Base-by-base conservation (phyloP, 2,329 filamentous ascomycete species). In the Microdochium paspali region DNA sequence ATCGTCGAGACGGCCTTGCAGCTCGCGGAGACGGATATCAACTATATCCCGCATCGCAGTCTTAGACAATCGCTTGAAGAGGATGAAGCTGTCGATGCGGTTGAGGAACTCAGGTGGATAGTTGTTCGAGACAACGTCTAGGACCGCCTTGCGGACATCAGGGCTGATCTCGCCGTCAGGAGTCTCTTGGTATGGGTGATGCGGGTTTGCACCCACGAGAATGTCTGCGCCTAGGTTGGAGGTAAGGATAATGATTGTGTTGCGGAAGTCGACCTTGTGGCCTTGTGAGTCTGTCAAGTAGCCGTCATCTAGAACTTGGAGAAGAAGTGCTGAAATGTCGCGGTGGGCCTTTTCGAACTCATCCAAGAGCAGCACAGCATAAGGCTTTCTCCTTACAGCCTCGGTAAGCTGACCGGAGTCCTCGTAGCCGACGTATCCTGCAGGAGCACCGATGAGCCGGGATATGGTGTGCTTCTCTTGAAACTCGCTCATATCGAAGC, bases 401-500 rank as follows among this genome's bases (percentile, higher is more conserved):
- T 98, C 93, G 1, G 93, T 97, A 10, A 98, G 76, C 66, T 97
- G 93, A 1, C 93, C 93, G 3, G 91, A 90, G 60, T 97, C 93
- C 44, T 98, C 93, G 61, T 97, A 97, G 10, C 93, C 93, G 24
- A 97, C 87, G 60, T 97, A 97, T 21, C 91, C 91, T 5, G 93
- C 91, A 0, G 93, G 93, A 3, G 87, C 86, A 42, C 93, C 93
- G 54, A 97, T 96, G 26, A 97, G 77, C 18, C 91, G 80, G 24
- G 88, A 95, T 48, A 97, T 87, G 3, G 93, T 97, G 62, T 97
- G 91, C 66, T 95, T 95, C 63, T 97, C 93, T 61, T 95, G 90
- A 64, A 96, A 97, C 61, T 98, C 93, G 57, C 83, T 88, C 93
- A 97, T 97, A 66, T 97, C 93, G 65, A 97, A 97, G 28, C 93